These are phyloP conservation scores for Saturnispora kantuleensis DNA, from an alignment of 805 yeast species.

Conservation along the genomic window DNA sequence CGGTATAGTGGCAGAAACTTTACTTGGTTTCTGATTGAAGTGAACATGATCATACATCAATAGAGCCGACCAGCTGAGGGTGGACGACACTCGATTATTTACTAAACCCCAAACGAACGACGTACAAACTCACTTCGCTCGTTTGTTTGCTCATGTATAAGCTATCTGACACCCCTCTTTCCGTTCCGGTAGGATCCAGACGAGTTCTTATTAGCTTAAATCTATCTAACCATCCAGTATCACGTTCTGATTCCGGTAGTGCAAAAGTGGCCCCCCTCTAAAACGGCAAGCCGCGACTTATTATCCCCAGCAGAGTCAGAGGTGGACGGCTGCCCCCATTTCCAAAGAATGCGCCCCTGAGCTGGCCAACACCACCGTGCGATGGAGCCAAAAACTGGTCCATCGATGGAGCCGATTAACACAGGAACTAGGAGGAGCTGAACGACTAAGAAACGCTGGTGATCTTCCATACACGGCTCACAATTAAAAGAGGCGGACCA, in stretches of 20 bases:
- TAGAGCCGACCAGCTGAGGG: too few species aligned
- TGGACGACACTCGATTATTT: not conserved
- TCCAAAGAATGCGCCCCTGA: conserved; percentile 9
- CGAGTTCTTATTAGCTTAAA: conserved; percentile 28
- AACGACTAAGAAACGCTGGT: conserved; percentile 4
- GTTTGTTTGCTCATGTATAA: conserved; percentile 14
- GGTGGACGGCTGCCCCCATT: conserved; percentile 6
- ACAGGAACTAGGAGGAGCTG: not conserved
- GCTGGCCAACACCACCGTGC: not conserved
- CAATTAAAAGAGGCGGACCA: not conserved
- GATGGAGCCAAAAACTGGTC: conserved; percentile 5
- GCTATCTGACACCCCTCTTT: conserved; percentile 32
- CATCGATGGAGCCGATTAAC: not conserved
- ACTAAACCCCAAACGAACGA: too few species aligned
- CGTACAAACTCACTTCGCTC: too few species aligned
- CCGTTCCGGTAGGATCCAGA: conserved; percentile 24
- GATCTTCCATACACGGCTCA: not conserved
- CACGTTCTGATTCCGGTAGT: conserved; percentile 25
- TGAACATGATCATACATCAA: too few species aligned
- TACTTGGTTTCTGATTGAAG: too few species aligned
- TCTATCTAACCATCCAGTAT: conserved; percentile 26
- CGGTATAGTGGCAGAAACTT: too few species aligned
- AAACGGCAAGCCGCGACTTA: not conserved
- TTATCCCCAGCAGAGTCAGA: not conserved
- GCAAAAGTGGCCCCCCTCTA: not conserved